These are phyloP conservation scores for Phytophthora kernoviae DNA, from an alignment of 352 stramenopile species.

Conservation along the genomic window DNA sequence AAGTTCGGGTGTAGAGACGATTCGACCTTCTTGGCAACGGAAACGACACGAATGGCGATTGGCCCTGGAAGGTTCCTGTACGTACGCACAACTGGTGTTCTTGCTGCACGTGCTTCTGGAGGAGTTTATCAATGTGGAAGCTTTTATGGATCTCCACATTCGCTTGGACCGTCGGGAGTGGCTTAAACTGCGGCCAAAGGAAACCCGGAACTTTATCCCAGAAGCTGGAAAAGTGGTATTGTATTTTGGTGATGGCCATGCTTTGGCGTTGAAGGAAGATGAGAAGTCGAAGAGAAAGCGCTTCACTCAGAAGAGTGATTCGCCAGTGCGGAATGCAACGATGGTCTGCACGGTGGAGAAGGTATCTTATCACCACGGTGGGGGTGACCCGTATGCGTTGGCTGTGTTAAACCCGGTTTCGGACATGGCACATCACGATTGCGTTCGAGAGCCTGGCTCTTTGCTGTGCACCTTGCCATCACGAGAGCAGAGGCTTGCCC, in stretches of 20 bases:
- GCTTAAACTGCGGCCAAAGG: conserved; percentile 77
- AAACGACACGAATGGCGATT: conserved; percentile 81
- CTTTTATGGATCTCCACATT: conserved; percentile 79
- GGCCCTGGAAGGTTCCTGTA: conserved; percentile 62
- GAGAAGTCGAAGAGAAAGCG: conserved; percentile 77
- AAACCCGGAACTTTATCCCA: conserved; percentile 78
- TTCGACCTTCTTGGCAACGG: conserved; percentile 72
- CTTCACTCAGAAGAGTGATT: conserved; percentile 74
- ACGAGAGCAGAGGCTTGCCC: conserved; percentile 54
- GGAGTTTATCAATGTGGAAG: conserved; percentile 81
- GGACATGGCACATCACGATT: conserved; percentile 34
- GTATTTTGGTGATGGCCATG: conserved; percentile 85
- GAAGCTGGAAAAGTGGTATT: conserved; percentile 66
- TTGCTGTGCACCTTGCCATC: conserved; percentile 74
- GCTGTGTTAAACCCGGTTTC: conserved; percentile 51
- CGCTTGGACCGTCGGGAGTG: conserved; percentile 76
- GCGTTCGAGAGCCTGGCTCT: conserved; percentile 34
- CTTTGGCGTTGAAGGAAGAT: conserved; percentile 79
- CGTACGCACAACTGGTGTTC: conserved; percentile 76
- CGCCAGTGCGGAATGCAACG: conserved; percentile 50
- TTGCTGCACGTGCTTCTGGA: conserved; percentile 74
- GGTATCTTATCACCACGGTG: conserved; percentile 81
- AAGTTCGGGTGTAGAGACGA: conserved; percentile 52
- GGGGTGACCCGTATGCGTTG: conserved; percentile 78
- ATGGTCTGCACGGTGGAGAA: conserved; percentile 65